Evolutionary conservation across 108 stramenopile species (phyloP), one percentile per base, ranked within the genome.

Genomic region (Fragilaria radians): DNA sequence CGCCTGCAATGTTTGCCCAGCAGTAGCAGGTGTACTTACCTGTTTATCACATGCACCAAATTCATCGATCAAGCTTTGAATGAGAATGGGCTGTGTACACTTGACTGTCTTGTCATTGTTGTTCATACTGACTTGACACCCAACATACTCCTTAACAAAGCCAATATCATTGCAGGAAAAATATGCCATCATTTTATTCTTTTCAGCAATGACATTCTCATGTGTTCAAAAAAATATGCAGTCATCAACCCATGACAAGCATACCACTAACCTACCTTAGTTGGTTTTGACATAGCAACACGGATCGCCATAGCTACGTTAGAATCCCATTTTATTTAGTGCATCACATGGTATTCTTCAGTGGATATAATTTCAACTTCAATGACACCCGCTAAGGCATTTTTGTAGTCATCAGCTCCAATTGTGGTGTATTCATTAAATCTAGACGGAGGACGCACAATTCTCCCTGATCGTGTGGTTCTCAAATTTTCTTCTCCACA

Each of bases 221-320:
- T 66, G 22, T 1, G 32, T 28, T 28, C 67, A 73, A 9, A 54
- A 5, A 17, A 46, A 25, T 0, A 71, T 17, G 23, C 63, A 69
- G 52, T 76, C 79, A 59, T 80, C 79, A 1, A 76, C 64, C 68
- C 71, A 80, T 4, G 63, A 59, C 5, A 66, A 2, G 46, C 51
- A 50, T 9, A 74, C 60, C 14, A 54, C 65, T 24, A 74, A n/a
- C 62, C 66, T 28, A 14, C 31, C 17, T 0, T 49, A 27, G 18
- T 1, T 52, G 68, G 68, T 73, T 51, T 57, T 65, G 24, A 28
- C 61, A 48, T 61, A 62, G 28, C 54, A 24, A 48, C 71, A 72
- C 9, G 71, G 59, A 23, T 72, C 65, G 7, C 60, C 28, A 32
- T 54, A 54, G 65, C 34, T 61, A 14, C 65, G 28, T 4, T 54